Evolutionary conservation across 225 moss, liverwort and hornwort species (phyloP), one percentile per base, ranked within the genome.

Genomic region (Ulota crispa): DNA sequence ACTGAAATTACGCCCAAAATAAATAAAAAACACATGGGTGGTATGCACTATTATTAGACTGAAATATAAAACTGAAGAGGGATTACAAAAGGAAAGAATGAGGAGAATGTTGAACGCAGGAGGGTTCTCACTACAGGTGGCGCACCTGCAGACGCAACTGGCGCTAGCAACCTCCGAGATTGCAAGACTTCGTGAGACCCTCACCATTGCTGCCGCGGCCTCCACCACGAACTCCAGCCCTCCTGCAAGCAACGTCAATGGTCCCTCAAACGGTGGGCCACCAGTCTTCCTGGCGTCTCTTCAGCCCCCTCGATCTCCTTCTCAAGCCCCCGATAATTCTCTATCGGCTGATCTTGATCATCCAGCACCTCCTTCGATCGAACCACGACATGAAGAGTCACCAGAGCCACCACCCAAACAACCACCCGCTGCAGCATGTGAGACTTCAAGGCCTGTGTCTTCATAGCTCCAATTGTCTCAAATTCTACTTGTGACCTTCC

Each of bases 111-210:
- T 91, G 91, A 88, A 88, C 86, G 84, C 77, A 90, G 86, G 84
- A 87, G 85, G 85, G 87, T 84, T 81, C 89, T 87, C 87, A 86
- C 83, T 88, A 86, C 91, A 91, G 91, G 96, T 96, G 83, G 94
- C 95, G 73, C 97, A 98, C 91, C 85, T 98, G 66, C 97, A 95
- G 78, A 90, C 98, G 50, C 98, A 98, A 78, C 87, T 98, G 79
- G 92, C 98, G 72, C 84, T 98, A 70, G 95, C 98, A 55, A 98
- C 95, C 43, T 91, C 98, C 43, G 98, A 98, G 86, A 95, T 98
- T 82, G 84, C 95, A 84, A 93, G 95, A 56, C 93, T 98, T 70
- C 91, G 98, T 56, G 98, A 98, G 80, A 94, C 94, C 39, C 93
- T 95, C 82, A 91, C 91, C 62, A 89, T 94, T 61, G 93, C 93